These are phyloP conservation scores for Isabelozyma pseudorhagii DNA, from an alignment of 805 yeast species.

Conservation along the genomic window DNA sequence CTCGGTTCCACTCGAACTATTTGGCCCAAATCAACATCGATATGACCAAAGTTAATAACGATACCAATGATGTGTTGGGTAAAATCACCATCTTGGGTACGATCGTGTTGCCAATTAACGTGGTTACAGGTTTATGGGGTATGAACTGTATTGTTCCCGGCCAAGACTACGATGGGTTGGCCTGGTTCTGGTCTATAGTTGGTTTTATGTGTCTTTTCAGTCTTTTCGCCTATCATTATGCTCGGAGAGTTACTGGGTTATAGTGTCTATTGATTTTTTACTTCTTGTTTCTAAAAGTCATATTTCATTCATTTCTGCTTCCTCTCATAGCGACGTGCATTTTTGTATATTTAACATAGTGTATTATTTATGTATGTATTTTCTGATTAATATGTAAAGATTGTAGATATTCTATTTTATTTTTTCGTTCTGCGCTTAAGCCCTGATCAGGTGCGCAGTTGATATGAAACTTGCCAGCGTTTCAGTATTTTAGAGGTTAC, in stretches of 20 bases:
- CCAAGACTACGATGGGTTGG: conserved; percentile 47
- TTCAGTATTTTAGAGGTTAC: neutral
- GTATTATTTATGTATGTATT: neutral
- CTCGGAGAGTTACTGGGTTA: conserved; percentile 37
- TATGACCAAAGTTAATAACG: conserved; percentile 95
- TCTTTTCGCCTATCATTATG: conserved; percentile 36
- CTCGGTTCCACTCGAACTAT: conserved; percentile 94
- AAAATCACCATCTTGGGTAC: conserved; percentile 93
- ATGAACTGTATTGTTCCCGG: conserved; percentile 98
- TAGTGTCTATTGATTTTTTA: conserved; percentile 7
- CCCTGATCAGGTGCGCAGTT: too few species aligned
- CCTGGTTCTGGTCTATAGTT: conserved; percentile 41
- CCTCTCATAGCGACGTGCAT: neutral
- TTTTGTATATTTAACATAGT: neutral
- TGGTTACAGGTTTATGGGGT: conserved; percentile 97
- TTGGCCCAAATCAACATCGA: conserved; percentile 96
- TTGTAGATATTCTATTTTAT: too few species aligned
- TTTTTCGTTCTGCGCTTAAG: too few species aligned
- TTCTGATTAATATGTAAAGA: too few species aligned
- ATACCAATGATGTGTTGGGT: conserved; percentile 93
- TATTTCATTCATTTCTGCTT: neutral
- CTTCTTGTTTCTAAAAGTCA: neutral
- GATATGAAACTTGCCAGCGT: too few species aligned
- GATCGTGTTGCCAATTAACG: conserved; percentile 90
- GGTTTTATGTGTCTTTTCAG: conserved; percentile 49